phyloP scores from a whole-genome alignment of 331 rosid genomes.

The Ulmus americana region DNA sequence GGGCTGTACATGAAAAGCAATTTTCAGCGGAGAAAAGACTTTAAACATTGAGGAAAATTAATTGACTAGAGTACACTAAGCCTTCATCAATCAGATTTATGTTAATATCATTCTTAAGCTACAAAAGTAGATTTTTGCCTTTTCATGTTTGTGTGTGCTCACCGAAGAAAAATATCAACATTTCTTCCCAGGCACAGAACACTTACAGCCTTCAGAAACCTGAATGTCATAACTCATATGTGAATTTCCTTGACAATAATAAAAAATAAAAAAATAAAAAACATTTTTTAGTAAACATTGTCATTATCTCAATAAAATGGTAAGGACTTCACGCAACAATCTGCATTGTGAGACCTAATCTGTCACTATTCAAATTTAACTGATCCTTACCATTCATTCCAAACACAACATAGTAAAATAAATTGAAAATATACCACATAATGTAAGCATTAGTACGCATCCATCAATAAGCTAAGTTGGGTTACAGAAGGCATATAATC shows the following conservation, averaged over 20 bases:
- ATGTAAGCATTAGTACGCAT: not conserved
- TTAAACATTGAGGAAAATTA: not conserved
- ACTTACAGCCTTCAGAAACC: not conserved
- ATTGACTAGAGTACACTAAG: not conserved
- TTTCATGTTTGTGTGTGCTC: not conserved
- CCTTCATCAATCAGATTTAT: no score
- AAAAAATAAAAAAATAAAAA: not conserved
- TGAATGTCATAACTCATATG: not conserved
- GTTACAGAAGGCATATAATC: not conserved
- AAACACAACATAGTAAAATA: not conserved
- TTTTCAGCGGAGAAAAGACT: not conserved
- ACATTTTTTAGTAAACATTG: not conserved
- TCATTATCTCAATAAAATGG: not conserved
- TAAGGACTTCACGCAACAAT: not conserved
- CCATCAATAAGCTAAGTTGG: not conserved
- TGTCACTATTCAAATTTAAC: not conserved
- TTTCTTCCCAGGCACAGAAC: not conserved
- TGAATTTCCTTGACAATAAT: not conserved
- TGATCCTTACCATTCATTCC: not conserved
- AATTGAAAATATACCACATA: not conserved
- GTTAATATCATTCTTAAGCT: no score
- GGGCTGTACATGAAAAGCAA: not conserved
- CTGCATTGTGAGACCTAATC: not conserved
- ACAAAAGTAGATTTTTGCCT: not conserved
- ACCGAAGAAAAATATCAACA: not conserved